Conservation (phyloP, 2,329 filamentous ascomycete species). For the Rhytidhysteron rufulum region DNA sequence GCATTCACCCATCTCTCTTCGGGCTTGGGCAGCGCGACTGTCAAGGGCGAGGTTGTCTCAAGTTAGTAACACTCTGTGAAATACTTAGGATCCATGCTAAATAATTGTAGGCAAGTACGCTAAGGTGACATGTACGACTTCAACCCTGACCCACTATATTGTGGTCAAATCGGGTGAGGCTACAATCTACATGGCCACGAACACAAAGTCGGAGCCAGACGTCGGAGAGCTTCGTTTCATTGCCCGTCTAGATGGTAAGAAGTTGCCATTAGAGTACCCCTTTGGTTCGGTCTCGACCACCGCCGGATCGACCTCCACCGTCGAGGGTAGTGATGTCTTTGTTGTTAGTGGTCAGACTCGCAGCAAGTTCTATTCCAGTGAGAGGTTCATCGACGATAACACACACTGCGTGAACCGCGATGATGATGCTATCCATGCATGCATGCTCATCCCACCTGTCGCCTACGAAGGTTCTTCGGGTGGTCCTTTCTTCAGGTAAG, state of each 20-base stretch:
- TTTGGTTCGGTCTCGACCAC: conserved; percentile 52
- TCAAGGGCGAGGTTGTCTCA: conserved; percentile 40
- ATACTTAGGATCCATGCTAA: background rate
- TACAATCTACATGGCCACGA: conserved; percentile 54
- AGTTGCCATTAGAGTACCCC: conserved; percentile 31
- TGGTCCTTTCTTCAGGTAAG: conserved; percentile 61
- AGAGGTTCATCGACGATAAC: conserved; percentile 66
- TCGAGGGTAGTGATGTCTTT: conserved; percentile 55
- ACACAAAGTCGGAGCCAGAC: conserved; percentile 49
- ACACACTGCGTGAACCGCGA: conserved; percentile 59
- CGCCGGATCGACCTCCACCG: conserved; percentile 44
- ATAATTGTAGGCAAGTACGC: conserved; percentile 42
- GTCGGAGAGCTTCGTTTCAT: conserved; percentile 60
- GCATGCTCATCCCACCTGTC: conserved; percentile 54
- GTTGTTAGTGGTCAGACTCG: conserved; percentile 60
- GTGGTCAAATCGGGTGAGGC: conserved; percentile 59
- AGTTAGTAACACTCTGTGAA: conserved; percentile 15
- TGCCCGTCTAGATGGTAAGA: conserved; percentile 52
- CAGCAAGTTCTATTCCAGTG: conserved; percentile 66
- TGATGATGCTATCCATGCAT: conserved; percentile 51
- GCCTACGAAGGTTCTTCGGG: conserved; percentile 61
- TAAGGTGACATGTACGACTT: conserved; percentile 59
- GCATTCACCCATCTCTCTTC: conserved; percentile 57
- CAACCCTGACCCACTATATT: conserved; percentile 62
- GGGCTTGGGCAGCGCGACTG: conserved; percentile 56